Evolutionary conservation across 1,284 basidiomycete genomes (phyloP).

Genomic region (Irpex lacteus): DNA sequence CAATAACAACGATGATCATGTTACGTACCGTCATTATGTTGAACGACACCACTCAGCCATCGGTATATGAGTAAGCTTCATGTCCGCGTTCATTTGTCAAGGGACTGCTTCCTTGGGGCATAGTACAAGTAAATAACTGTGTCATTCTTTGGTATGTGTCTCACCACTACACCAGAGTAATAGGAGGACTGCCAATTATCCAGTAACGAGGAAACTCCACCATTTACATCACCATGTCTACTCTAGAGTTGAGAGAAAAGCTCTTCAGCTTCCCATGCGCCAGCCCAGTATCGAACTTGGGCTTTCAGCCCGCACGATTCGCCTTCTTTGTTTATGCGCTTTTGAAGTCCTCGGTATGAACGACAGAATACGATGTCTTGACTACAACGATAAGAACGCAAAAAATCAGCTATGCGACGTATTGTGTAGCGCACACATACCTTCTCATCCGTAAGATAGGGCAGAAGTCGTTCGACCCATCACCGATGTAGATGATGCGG

Average conservation of each 20-base stretch:
- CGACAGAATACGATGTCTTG: conserved; percentile 81
- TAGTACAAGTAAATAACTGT: neutral
- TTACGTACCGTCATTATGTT: neutral
- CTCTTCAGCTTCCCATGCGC: conserved; percentile 94
- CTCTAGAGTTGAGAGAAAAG: conserved; percentile 48
- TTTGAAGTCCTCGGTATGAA: conserved; percentile 71
- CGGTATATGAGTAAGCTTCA: neutral
- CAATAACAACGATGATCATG: neutral
- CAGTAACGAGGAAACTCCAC: neutral
- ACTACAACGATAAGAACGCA: conserved; percentile 34
- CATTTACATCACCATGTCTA: neutral
- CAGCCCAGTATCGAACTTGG: conserved; percentile 80
- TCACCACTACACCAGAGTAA: neutral
- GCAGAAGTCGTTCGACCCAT: conserved; percentile 96
- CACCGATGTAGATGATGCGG: conserved; percentile 88
- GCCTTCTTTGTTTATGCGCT: conserved; percentile 72
- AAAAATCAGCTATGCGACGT: neutral
- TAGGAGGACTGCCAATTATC: neutral
- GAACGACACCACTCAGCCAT: neutral
- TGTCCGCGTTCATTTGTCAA: neutral
- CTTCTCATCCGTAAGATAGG: conserved; percentile 80
- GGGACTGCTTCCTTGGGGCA: neutral
- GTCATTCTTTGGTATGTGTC: neutral
- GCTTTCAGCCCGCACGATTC: conserved; percentile 62
- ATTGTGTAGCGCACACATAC: conserved; percentile 37